Base-by-base conservation (phyloP, 768 basidiomycete genomes). In the Tulasnella sp. region DNA sequence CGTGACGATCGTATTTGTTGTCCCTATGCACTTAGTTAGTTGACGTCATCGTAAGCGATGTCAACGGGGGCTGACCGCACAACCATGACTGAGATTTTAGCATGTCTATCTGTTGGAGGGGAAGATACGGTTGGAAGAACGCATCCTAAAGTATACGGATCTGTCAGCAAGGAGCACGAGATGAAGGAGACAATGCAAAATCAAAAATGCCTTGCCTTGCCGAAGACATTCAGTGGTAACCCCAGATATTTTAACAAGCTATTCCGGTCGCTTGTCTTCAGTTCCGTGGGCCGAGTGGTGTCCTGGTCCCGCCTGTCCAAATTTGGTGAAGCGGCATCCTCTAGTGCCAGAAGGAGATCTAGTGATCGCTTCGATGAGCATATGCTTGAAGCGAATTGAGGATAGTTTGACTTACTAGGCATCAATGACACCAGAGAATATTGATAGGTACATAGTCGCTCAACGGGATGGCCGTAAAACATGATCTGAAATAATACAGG, bases 51-150 rank as follows among this genome's bases (percentile, higher is more conserved):
- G 8, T 21, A 29, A 10, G 19, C 4, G 50, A 19, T 4, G 7
- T 22, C n/a, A n/a, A n/a, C 59, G 31, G 17, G 27, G 19, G 31
- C 61, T 4, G 25, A 61, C 89, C 89, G 65, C 88, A 91, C 21
- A 99, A 76, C 85, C 88, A 99, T 63, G 85, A 84, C 38, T 78
- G 74, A 5, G 87, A 85, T 66, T 79, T 83, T 29, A 96, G 71
- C 71, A 91, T 81, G 62, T 97, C 93, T 4, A 96, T 74, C 71
- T 99, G 93, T 70, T 99, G 96, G 1, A 99, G 71, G 0, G 96
- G 94, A 11, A 98, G 74, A 69, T 98, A 99, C 1, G 96, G 96
- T 69, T 99, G 96, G 73, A 99, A 99, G 73, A 98, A 93, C 3
- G 92, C 80, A 64, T 92, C 88, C 84, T 91, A 64, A 46, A 38